Percentiles rank a stretch among this genome's conserved stretches.
Evolutionary conservation across 345 rosid genomes (phyloP).

Genomic region (Bretschneidera sinensis): DNA sequence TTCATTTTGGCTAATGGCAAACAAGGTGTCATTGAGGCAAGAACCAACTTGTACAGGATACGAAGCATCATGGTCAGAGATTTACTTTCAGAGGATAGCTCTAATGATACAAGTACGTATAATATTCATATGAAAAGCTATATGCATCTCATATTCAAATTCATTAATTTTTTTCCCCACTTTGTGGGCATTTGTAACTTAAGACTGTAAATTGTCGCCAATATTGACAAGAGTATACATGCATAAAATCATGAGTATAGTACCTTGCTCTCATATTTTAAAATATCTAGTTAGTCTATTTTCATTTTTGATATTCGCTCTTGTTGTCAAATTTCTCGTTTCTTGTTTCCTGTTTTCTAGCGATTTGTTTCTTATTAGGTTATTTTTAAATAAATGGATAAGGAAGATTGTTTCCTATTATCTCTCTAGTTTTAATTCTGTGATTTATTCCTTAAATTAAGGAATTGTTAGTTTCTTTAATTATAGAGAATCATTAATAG

Average conservation of each 20-base stretch:
- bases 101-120: conserved; percentile 12
- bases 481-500: too few relatives aligned
- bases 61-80: conserved; percentile 13
- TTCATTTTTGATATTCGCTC: too few relatives aligned
- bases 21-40: background rate
- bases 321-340: too few relatives aligned
- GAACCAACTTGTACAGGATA: conserved; percentile 4
- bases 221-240: conserved; percentile 4
- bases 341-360: too few relatives aligned
- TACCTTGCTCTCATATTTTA: background rate
- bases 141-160: conserved; percentile 21
- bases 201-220: conserved; percentile 27
- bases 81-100: conserved; percentile 12
- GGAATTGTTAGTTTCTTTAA: too few relatives aligned
- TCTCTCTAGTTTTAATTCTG: too few relatives aligned
- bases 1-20: conserved; percentile 61
- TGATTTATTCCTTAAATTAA: too few relatives aligned
- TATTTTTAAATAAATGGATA: too few relatives aligned
- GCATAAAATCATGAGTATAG: background rate
- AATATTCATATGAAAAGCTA: conserved; percentile 16
- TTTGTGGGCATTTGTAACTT: conserved; percentile 22
- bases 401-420: too few relatives aligned
- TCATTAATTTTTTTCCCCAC: conserved; percentile 38
- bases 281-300: too few relatives aligned
- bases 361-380: too few relatives aligned